Conservation (phyloP, 2,329 filamentous ascomycete genomes). For the Cladophialophora yegresii region DNA sequence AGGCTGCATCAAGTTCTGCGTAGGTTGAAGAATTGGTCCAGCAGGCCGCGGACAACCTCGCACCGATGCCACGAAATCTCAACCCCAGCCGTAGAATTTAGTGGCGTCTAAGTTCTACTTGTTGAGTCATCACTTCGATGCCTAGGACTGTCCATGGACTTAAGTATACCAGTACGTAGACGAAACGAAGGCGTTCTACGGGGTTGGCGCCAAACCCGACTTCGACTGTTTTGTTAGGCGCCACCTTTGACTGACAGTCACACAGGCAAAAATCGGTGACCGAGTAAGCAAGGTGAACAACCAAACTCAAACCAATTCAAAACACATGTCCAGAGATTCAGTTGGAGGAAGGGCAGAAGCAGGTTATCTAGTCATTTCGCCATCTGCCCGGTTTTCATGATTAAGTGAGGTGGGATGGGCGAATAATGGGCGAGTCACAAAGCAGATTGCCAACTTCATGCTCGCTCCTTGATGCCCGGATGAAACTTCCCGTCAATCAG, state of each 20-base stretch:
- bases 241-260: not conserved
- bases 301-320: not conserved
- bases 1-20: not conserved
- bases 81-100: not conserved
- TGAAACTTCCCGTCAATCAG: conserved; percentile 14
- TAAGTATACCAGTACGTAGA: not conserved
- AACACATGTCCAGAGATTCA: not conserved
- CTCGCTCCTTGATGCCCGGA: conserved; percentile 9
- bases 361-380: not conserved
- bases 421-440: conserved; percentile 10
- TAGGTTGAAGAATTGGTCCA: not conserved
- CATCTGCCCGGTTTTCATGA: conserved; percentile 14
- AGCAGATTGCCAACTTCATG: conserved; percentile 15
- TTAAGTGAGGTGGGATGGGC: conserved; percentile 11
- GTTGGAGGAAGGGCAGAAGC: not conserved
- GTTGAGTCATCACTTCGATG: not conserved
- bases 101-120: not conserved
- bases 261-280: not conserved
- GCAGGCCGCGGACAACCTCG: not conserved
- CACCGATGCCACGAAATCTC: not conserved
- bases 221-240: not conserved
- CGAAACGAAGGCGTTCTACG: not conserved
- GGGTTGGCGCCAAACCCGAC: too few species aligned
- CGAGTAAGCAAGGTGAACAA: not conserved
- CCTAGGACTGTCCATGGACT: not conserved